phyloP scores from a whole-genome alignment of 768 basidiomycete genomes.

The Auriscalpium microsporum region DNA sequence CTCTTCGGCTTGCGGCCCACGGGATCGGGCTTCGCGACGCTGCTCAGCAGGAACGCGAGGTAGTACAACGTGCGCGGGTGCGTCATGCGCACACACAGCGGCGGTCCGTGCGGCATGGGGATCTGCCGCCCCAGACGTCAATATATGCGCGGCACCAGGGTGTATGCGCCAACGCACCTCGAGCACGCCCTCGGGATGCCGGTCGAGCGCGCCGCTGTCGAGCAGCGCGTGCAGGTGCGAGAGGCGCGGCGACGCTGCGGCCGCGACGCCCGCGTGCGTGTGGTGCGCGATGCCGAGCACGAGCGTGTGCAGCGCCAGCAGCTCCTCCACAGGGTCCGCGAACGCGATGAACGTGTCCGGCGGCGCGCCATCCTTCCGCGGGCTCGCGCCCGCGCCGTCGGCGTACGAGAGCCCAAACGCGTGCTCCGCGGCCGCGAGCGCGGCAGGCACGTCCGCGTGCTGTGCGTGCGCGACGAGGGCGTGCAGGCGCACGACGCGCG shows the following conservation, averaged over 20 bases:
- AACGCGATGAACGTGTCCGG: slow-evolving; percentile 19
- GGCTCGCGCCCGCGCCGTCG: slow-evolving; percentile 4
- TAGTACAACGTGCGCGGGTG: slow-evolving; percentile 60
- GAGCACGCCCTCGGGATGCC: slow-evolving; percentile 30
- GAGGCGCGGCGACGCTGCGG: slow-evolving; percentile 42
- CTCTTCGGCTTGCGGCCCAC: slow-evolving; percentile 69
- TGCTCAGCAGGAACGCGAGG: slow-evolving; percentile 60
- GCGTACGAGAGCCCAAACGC: slow-evolving; percentile 35
- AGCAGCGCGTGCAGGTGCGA: slow-evolving; percentile 56
- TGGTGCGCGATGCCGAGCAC: slow-evolving; percentile 53
- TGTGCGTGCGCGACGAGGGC: slow-evolving; percentile 44
- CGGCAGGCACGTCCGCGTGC: slow-evolving; percentile 44
- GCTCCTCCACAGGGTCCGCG: slow-evolving; percentile 27
- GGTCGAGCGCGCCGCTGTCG: slow-evolving; percentile 44
- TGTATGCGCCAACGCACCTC: slow-evolving; percentile 24
- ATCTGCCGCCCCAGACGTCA: slow-evolving; percentile 15
- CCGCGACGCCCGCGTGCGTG: slow-evolving; percentile 48
- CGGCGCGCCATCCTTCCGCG: background rate
- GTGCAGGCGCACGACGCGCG: slow-evolving; percentile 48
- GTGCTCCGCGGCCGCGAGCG: slow-evolving; percentile 42
- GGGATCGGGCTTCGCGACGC: slow-evolving; percentile 60
- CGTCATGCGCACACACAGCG: slow-evolving; percentile 50
- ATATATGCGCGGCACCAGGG: background rate
- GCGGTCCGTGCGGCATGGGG: slow-evolving; percentile 26
- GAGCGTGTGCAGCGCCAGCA: slow-evolving; percentile 50